Base-by-base conservation (phyloP, 2,329 filamentous ascomycete genomes). In the Neobulgaria alba region DNA sequence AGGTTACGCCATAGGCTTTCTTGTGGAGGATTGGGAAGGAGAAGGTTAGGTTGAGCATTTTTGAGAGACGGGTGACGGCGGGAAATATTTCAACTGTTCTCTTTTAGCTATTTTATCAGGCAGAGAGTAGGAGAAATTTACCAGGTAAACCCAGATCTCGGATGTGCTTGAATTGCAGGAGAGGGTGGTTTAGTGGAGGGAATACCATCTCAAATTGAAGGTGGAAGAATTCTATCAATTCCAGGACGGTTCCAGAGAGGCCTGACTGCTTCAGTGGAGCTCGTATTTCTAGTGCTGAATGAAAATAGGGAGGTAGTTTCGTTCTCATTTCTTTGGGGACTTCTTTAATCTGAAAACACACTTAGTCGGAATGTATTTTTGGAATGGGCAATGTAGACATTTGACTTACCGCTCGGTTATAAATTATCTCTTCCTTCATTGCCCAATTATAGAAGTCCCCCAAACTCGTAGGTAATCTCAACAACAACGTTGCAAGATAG, bases 401-500 rank as follows among this genome's bases (percentile, higher is more conserved):
- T 3, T 19, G 14, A 61, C 72, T 59, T 60, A 79, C 77, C 15
- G 82, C 82, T 51, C 76, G 69, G 33, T 82, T 72, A 59, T 82
- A 96, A 0, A 82, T 72, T 18, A 96, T 69, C 41, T 82, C 74
- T 34, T 80, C 79, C 42, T 67, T 67, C 35, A 72, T 73, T 12
- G 75, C 76, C 79, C 85, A 94, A 33, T 67, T 66, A 39, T 71
- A 71, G 10, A 96, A 62, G 49, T 93, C 85, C 9, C 78, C 81
- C 5, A 90, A 66, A 16, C 79, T 77, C n/a, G 85, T 69, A 0
- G 89, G 87, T 41, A 92, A 68, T 41, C 82, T 77, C 51, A 95
- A 67, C 18, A 95, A 67, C 33, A 92, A 55, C 29, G 78, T 78
- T 1, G 78, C 89, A 23, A 95, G 62, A 63, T 95, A 95, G 57